Base-by-base conservation (phyloP, 345 rosid genomes). In the Trapa incisa region DNA sequence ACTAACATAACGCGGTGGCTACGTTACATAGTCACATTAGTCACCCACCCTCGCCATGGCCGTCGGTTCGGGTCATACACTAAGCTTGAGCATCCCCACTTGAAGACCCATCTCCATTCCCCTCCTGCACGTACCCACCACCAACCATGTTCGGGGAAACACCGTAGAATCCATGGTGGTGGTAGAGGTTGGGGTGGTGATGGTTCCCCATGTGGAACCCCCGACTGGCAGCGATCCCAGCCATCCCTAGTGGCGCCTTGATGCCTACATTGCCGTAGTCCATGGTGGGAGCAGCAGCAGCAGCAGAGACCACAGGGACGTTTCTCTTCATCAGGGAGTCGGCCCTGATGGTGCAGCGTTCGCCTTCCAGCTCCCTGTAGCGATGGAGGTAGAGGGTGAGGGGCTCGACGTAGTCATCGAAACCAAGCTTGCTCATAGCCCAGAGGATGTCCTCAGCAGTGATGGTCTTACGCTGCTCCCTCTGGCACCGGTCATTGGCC, bases 341-440 rank as follows among this genome's bases (percentile, higher is more conserved):
- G 2, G 83, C 80, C 76, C 89, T 72, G 60, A 79, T 72, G 2
- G 82, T 78, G 29, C 85, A 84, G 4, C 91, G 82, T 1, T 89
- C 93, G 0, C 86, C 85, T 67, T 92, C 97, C 64, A 76, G 37
- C 67, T 89, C 97, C 5, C 97, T 87, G 83, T 86, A 81, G 65
- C 96, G 86, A 67, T 81, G 84, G 68, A 93, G 89, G 78, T 81
- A 93, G 47, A 87, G 3, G 0, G 87, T 88, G 42, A 87, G 78
- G 14, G 98, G 98, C 66, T 87, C 92, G 5, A 90, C 83, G 76
- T 90, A 93, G 73, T 90, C 90, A 47, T 93, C 98, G 52, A 93
- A 93, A 1, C 97, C 98, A 0, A 93, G 88, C 78, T 88, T 90
- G 79, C 89, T 88, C 96, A 93, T 90, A 0, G 98, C 94, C 91